Conservation (phyloP, 192 early-diverging fungal genomes). For the Mortierella antarctica region DNA sequence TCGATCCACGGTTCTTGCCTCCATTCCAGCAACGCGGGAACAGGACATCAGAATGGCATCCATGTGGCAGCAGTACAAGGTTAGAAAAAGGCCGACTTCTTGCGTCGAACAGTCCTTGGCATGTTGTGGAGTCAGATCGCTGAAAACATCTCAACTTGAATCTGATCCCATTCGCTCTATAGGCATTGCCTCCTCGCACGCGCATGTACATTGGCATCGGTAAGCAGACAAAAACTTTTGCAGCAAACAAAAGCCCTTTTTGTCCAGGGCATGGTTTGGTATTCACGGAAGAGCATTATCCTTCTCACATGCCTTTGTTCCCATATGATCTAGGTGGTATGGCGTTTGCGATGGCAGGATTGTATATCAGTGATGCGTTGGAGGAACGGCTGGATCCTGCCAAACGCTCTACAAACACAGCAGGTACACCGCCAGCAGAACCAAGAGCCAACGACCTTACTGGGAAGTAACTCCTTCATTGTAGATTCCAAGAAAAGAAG, state of each 20-base stretch:
- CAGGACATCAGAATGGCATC: background rate
- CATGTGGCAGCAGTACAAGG: slow-evolving; percentile 26
- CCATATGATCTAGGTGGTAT: slow-evolving; percentile 27
- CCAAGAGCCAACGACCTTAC: background rate
- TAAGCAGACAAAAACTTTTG: background rate
- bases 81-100: background rate
- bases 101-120: background rate
- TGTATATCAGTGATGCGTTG: slow-evolving; percentile 43
- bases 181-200: slow-evolving; percentile 49
- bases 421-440: background rate
- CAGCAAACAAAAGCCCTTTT: background rate
- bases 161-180: background rate
- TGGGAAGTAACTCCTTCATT: too few relatives aligned
- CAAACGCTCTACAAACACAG: slow-evolving; percentile 3
- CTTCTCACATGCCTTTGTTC: background rate
- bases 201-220: slow-evolving; percentile 50
- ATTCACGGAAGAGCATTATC: background rate
- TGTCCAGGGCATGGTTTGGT: background rate
- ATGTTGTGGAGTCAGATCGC: background rate
- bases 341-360: slow-evolving; percentile 41
- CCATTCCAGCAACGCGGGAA: too few relatives aligned
- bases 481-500: too few relatives aligned
- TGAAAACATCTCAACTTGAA: background rate
- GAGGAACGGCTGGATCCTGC: slow-evolving; percentile 41
- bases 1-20: too few relatives aligned